These are phyloP conservation scores for Prunus salicina DNA, from an alignment of 306 rosid species.

Conservation along the genomic window DNA sequence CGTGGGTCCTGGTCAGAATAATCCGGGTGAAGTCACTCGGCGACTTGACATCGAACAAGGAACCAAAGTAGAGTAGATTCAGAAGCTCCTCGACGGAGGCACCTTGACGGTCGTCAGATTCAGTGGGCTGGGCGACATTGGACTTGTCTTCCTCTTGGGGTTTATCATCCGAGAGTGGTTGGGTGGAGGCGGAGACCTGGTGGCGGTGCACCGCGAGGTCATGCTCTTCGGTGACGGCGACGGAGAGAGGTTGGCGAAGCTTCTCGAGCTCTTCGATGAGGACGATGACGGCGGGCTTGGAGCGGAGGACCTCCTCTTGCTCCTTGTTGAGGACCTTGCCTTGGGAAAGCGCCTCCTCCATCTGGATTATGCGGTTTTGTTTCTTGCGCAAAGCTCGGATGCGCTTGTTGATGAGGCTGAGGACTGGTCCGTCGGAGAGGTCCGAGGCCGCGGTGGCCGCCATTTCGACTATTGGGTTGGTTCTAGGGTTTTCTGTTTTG, in stretches of 20 bases:
- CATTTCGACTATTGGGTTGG: conserved; percentile 28
- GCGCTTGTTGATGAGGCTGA: conserved; percentile 88
- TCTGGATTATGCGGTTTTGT: conserved; percentile 59
- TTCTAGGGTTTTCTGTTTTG: background rate
- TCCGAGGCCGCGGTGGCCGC: conserved; percentile 59
- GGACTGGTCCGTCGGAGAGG: conserved; percentile 79
- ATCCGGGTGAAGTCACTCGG: conserved; percentile 84
- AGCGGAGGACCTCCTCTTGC: conserved; percentile 79
- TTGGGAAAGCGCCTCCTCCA: conserved; percentile 71
- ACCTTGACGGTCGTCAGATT: conserved; percentile 11
- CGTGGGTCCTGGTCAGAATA: conserved; percentile 83
- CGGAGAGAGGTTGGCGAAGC: conserved; percentile 77
- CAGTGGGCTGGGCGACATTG: background rate
- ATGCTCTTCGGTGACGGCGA: conserved; percentile 69
- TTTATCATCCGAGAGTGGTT: conserved; percentile 13
- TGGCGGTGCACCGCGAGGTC: conserved; percentile 36
- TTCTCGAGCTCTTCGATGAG: conserved; percentile 90
- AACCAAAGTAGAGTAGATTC: conserved; percentile 81
- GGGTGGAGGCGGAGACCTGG: conserved; percentile 29
- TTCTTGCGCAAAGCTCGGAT: conserved; percentile 81
- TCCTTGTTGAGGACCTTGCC: conserved; percentile 80
- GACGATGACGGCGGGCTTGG: conserved; percentile 54
- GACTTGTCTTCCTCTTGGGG: background rate
- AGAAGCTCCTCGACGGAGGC: conserved; percentile 66
- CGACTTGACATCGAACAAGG: conserved; percentile 80